phyloP scores from a whole-genome alignment of 2,329 filamentous ascomycete species.

The Ascochyta clinopodiicola region DNA sequence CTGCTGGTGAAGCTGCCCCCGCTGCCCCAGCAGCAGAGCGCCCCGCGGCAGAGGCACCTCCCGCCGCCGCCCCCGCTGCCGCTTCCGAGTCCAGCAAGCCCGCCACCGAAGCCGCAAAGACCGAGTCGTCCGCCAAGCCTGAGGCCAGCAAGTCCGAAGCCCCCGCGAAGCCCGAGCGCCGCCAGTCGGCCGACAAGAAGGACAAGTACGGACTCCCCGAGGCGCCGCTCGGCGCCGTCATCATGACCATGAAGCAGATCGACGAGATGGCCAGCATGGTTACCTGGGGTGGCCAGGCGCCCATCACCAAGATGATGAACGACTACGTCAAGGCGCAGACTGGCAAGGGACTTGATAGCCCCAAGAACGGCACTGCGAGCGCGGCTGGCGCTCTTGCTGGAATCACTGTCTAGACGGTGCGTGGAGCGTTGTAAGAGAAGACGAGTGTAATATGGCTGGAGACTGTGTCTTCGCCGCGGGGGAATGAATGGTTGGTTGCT shows the following conservation, averaged over 20 bases:
- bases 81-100: background rate
- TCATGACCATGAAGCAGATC: slow-evolving; percentile 45
- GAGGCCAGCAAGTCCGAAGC: slow-evolving; percentile 14
- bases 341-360: slow-evolving; percentile 18
- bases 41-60: background rate
- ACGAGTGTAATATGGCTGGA: background rate
- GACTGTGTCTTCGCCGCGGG: slow-evolving; percentile 14
- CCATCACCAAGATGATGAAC: slow-evolving; percentile 45
- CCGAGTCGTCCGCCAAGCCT: slow-evolving; percentile 17
- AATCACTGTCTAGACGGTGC: slow-evolving; percentile 3
- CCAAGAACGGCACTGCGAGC: slow-evolving; percentile 11
- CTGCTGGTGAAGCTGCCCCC: slow-evolving; percentile 5
- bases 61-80: background rate
- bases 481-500: background rate
- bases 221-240: slow-evolving; percentile 34
- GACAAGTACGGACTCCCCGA: slow-evolving; percentile 30
- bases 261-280: slow-evolving; percentile 39
- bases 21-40: background rate
- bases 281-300: slow-evolving; percentile 38
- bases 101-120: slow-evolving; percentile 11
- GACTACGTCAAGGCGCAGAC: slow-evolving; percentile 41
- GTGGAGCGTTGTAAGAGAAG: background rate
- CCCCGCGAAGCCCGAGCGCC: slow-evolving; percentile 27
- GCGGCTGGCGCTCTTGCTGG: background rate
- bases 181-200: slow-evolving; percentile 22